phyloP scores from a whole-genome alignment of 1,139 yeast species.

The Lodderomyces pseudojiufengensis region DNA sequence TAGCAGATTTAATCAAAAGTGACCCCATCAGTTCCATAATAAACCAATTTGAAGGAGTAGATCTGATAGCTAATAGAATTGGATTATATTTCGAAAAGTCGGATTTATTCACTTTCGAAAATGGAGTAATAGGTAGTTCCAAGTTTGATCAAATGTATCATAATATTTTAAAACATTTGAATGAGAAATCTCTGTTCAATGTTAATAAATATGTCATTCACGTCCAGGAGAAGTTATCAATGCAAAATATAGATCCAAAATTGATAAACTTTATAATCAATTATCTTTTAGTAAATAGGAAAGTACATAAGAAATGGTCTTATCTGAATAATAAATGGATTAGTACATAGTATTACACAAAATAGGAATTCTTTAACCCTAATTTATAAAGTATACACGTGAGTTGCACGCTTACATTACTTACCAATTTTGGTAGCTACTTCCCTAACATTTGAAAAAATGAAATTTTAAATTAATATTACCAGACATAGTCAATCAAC shows the following conservation, averaged over 20 bases:
- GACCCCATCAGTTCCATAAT: not conserved
- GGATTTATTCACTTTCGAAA: not conserved
- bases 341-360: too few species aligned
- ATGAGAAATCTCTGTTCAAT: not conserved
- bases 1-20: constrained; percentile 1
- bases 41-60: not conserved
- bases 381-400: too few species aligned
- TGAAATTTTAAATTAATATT: too few species aligned
- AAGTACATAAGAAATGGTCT: constrained; percentile 1
- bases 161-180: not conserved
- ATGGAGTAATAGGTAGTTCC: not conserved
- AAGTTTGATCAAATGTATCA: constrained; percentile 2
- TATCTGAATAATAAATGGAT: constrained; percentile 1
- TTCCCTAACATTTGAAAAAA: too few species aligned
- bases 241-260: not conserved
- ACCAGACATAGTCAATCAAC: too few species aligned
- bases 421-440: too few species aligned
- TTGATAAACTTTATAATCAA: constrained; percentile 2
- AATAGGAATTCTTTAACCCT: too few species aligned
- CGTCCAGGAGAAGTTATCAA: not conserved
- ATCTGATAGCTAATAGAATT: not conserved
- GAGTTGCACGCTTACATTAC: too few species aligned
- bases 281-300: constrained; percentile 1
- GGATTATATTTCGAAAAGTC: constrained; percentile 3
- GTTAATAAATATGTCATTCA: constrained; percentile 1